Conservation (phyloP, 306 rosid genomes). For the Rosa lucieae region DNA sequence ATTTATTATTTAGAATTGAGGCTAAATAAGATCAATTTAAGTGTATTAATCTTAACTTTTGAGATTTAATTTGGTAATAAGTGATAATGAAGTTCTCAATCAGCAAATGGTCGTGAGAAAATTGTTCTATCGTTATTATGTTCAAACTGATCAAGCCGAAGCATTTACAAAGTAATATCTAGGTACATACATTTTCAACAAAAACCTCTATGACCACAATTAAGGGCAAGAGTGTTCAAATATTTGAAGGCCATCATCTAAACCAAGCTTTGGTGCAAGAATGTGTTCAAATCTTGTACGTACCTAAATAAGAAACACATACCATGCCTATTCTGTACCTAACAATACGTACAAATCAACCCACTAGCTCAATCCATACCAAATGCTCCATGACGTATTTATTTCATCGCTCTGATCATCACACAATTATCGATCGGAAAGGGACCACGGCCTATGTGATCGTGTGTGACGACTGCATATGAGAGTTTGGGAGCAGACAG, state of each 20-base stretch:
- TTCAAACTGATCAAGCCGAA: too few species aligned
- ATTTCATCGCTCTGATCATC: conserved; percentile 6
- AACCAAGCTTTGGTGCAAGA: neutral
- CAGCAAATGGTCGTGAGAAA: too few species aligned
- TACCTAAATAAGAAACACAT: neutral
- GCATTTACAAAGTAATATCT: too few species aligned
- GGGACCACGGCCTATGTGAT: conserved; percentile 10
- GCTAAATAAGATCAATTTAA: too few species aligned
- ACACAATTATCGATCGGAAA: neutral
- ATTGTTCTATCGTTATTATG: too few species aligned
- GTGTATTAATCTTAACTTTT: too few species aligned
- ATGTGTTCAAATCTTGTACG: neutral
- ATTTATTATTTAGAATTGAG: too few species aligned
- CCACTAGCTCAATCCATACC: neutral
- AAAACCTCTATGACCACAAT: too few species aligned
- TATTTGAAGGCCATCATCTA: neutral
- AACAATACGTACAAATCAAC: neutral
- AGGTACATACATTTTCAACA: too few species aligned
- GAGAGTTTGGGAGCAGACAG: conserved; percentile 7
- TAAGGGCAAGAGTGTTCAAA: neutral
- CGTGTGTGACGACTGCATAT: conserved; percentile 10
- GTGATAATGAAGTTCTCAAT: too few species aligned
- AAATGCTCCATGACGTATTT: conserved; percentile 2
- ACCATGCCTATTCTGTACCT: neutral
- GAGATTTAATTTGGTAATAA: too few species aligned